Conservation (phyloP, 2,329 filamentous ascomycete species). For the Mariannaea sp. region DNA sequence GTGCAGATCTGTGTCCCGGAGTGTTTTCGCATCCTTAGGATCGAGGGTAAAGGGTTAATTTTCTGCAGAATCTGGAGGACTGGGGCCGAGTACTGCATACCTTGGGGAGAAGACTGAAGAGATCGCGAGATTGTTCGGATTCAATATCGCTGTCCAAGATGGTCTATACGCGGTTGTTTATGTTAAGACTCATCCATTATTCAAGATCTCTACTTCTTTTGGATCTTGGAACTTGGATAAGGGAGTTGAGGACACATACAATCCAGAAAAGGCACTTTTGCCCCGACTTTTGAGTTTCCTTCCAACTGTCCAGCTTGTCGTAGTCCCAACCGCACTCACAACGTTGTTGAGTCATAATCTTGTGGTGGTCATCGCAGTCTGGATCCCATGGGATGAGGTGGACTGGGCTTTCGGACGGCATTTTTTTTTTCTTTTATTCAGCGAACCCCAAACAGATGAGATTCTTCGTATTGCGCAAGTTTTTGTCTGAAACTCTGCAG, state of each 20-base stretch:
- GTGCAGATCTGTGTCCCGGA: slow-evolving; percentile 26
- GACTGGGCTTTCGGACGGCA: slow-evolving; percentile 14
- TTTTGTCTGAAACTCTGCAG: too few species aligned
- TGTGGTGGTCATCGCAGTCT: slow-evolving; percentile 21
- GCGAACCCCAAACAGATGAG: too few species aligned
- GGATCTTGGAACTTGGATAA: accelerated
- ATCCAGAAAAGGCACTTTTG: slow-evolving; percentile 37
- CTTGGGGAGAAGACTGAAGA: slow-evolving; percentile 24
- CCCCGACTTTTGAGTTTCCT: slow-evolving; percentile 21
- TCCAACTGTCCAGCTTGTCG: slow-evolving; percentile 24
- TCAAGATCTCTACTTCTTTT: too few species aligned
- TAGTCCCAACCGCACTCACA: slow-evolving; percentile 32
- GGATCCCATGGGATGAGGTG: slow-evolving; percentile 34
- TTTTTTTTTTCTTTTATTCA: too few species aligned
- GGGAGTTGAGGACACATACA: slow-evolving; percentile 11
- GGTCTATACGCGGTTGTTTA: too few species aligned
- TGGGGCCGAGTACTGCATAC: not conserved
- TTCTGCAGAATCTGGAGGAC: too few species aligned
- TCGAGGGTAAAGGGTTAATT: not conserved
- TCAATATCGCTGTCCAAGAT: slow-evolving; percentile 10
- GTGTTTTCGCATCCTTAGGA: slow-evolving; percentile 21
- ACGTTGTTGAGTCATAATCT: slow-evolving; percentile 23
- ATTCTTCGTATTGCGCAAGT: too few species aligned
- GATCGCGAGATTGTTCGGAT: slow-evolving; percentile 9
- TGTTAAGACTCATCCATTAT: too few species aligned